Evolutionary conservation across 1,284 basidiomycete genomes (phyloP), one percentile per base, ranked within the genome.

Genomic region (Trichosporon inkin): DNA sequence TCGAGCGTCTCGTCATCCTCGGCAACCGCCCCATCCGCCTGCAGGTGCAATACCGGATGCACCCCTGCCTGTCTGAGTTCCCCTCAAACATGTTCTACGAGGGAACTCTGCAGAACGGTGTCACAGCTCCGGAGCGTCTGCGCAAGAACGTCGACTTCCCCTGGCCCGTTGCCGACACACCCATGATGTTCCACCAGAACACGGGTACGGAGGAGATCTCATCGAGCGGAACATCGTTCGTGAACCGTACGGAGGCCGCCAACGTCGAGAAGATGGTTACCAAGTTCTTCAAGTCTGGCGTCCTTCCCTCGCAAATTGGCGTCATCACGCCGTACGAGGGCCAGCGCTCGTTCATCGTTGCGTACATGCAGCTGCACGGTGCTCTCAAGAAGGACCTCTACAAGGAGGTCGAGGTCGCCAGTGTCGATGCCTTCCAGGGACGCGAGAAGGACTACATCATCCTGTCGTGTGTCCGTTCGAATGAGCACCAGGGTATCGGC

Each of bases 81-180:
- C 95, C 96, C 1, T 96, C 92, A 63, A 99, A 99, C 80, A 98
- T 99, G 95, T 99, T 99, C 81, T 99, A 99, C 80, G 96, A 99
- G 77, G 96, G 96, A 19, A 96, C 94, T 0, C 80, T 99, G 49
- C 96, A 99, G 81, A 99, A 99, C 76, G 96, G 96, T 79, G 96
- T 99, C 61, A 99, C 96, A 10, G 96, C 96, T 11, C 95, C 96
- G 1, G 96, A 99, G 77, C 86, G 96, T 49, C 81, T 99, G 67
- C 85, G 94, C 78, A 96, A 94, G 82, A 92, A 97, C 69, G 92
- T 99, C 55, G 95, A 99, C 77, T 99, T 99, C 80, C 96, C 96
- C 1, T 99, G 96, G 96, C 96, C 96, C 4, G 86, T 92, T 35
- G 88, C 90, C n/a, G 91, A 93, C 69, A 93, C 92, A 7, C 96